Base-by-base conservation (phyloP, 2,329 filamentous ascomycete genomes). In the Metarhizium humberi region DNA sequence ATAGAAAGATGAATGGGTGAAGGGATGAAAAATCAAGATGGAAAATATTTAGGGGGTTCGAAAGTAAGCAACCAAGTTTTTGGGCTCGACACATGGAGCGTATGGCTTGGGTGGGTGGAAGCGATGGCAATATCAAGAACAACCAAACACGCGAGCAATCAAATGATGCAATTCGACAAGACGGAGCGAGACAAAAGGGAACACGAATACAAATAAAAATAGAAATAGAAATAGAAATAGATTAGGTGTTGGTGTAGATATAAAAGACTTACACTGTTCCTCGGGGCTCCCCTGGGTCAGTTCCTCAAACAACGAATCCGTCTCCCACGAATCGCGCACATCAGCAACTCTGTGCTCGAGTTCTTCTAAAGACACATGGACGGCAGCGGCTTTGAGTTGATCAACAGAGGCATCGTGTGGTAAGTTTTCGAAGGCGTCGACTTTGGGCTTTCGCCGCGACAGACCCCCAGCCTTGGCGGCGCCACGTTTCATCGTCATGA, bases 251-350 rank as follows among this genome's bases (percentile, higher is more conserved):
- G 25, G 25, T 25, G 25, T 25, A 25, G 25, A 25, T 25, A 34
- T 11, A 34, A 11, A 34, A 6, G 32, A 49, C 53, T 57, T 40
- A 57, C 53, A 20, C 38, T 40, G 8, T 48, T 82, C 77, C 49
- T 82, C 77, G 46, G 72, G 71, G 56, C 75, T 68, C 38, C 84
- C 79, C 48, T 83, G 77, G 48, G 73, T 72, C 58, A 86, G 66
- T 55, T 82, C 84, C 58, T 82, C 82, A 58, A 83, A 84, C 2
- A 87, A 69, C 30, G 82, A 86, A 60, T 85, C 79, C 6, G 78
- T 79, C 62, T 86, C 84, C 82, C 82, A 86, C 13, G 77, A 77
- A 52, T 81, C 78, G 55, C 71, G 71, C 4, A 76, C 72, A 56
- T 80, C 78, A 34, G 74, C 75, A 59, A 80, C 73, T 61, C 75